Conservation (phyloP, 2,329 filamentous ascomycete species). For the Cadophora gregata region DNA sequence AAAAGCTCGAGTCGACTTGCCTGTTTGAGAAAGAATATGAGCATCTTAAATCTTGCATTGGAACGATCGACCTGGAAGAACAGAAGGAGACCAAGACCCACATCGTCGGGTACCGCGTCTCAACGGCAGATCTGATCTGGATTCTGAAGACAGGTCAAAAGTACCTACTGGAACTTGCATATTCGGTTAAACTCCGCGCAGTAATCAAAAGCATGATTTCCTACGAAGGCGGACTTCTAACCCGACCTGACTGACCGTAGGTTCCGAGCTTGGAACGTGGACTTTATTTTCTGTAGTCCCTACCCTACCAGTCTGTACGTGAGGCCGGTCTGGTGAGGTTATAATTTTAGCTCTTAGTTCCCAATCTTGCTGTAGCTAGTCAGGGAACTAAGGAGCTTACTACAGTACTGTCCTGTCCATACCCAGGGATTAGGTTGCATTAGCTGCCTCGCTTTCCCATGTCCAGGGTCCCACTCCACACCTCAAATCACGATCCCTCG, state of each 20-base stretch:
- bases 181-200: too few relatives aligned
- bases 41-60: background rate
- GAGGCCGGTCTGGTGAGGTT: background rate
- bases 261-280: too few relatives aligned
- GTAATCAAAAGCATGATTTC: too few relatives aligned
- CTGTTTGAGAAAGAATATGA: background rate
- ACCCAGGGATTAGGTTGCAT: background rate
- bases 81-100: background rate
- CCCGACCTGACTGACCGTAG: too few relatives aligned
- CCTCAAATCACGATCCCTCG: constrained; percentile 2
- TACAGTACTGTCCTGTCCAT: too few relatives aligned
- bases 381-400: background rate
- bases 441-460: background rate
- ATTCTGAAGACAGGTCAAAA: too few relatives aligned
- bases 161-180: too few relatives aligned
- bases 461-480: background rate
- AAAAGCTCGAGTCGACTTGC: background rate
- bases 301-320: too few relatives aligned
- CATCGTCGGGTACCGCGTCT: background rate
- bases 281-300: too few relatives aligned
- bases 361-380: background rate
- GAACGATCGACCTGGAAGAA: background rate
- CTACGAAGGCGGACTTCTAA: too few relatives aligned
- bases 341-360: background rate
- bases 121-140: background rate